Conservation (phyloP, 192 early-diverging fungal genomes). For the Podila horticola region DNA sequence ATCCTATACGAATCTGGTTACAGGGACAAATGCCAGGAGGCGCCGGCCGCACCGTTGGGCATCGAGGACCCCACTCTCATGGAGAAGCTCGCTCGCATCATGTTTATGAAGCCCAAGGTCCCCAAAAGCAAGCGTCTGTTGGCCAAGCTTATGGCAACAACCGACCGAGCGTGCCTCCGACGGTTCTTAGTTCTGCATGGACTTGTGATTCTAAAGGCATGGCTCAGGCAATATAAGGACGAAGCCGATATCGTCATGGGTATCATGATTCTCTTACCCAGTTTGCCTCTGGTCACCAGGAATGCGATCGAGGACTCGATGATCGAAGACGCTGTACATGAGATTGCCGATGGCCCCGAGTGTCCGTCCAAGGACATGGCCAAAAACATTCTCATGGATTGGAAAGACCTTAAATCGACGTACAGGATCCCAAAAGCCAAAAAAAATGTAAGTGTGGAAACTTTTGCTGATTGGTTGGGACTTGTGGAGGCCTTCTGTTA, state of each 20-base stretch:
- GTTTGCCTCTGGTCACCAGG: constrained; percentile 80
- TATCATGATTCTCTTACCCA: constrained; percentile 73
- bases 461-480: background rate
- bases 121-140: constrained; percentile 81
- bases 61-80: constrained; percentile 48
- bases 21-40: constrained; percentile 49
- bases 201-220: constrained; percentile 78
- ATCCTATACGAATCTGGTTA: constrained; percentile 40
- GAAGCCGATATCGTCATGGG: constrained; percentile 70
- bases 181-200: constrained; percentile 75
- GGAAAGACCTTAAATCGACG: constrained; percentile 60
- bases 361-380: constrained; percentile 57
- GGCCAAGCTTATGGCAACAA: constrained; percentile 71
- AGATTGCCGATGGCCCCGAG: constrained; percentile 57
- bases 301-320: constrained; percentile 84
- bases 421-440: constrained; percentile 70
- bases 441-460: constrained; percentile 24
- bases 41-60: constrained; percentile 26
- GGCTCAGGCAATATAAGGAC: constrained; percentile 73
- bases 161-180: constrained; percentile 55
- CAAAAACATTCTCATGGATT: constrained; percentile 56
- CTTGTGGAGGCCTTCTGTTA: background rate
- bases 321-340: constrained; percentile 74
- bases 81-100: constrained; percentile 45
- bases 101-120: constrained; percentile 77